Evolutionary conservation across 768 basidiomycete genomes (phyloP), one percentile per base, ranked within the genome.

Genomic region (Boletus reticulatus): DNA sequence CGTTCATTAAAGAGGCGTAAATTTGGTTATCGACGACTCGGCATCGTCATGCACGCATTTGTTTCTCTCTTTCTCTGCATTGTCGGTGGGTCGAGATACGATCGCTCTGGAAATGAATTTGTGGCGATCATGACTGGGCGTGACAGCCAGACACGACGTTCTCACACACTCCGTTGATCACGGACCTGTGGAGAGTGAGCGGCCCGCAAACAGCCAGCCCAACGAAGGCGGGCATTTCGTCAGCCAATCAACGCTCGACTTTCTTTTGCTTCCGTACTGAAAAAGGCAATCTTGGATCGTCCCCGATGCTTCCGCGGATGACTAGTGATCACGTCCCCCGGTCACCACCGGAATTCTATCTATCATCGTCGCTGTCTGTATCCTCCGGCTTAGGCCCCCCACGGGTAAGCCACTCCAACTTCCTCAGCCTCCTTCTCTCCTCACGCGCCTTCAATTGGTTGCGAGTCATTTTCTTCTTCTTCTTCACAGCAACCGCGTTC

Each of bases 391-490:
- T 88, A 43, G 84, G 80, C 4, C 94, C 94, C 50, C 94, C 94
- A 65, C 82, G 82, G 29, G 79, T 84, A 56, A 96, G 76, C 94
- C 94, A 96, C 53, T 82, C 76, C 56, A 94, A 68, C 76, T 93
- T 92, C 65, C 92, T 80, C 66, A 85, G 67, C 66, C 86, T 79
- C 68, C 91, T 80, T 57, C 95, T 80, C 72, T 94, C 95, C 71
- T 94, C 94, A 72, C 84, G 87, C 6, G 82, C 92, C 73, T 98
- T 98, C 59, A 88, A 24, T 71, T 96, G 91, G 73, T 94, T 94
- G 46, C 91, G 82, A n/a, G 91, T 92, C 69, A 79, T 38, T 76
- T 94, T 96, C 80, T 96, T 96, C 79, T 94, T 95, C 80, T 88
- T 93, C 74, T 78, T 87, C 49, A 76, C 50, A 45, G 29, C 67